These are phyloP conservation scores for Xylariaceae sp. DNA, from an alignment of 2,329 filamentous ascomycete species.

Conservation along the genomic window DNA sequence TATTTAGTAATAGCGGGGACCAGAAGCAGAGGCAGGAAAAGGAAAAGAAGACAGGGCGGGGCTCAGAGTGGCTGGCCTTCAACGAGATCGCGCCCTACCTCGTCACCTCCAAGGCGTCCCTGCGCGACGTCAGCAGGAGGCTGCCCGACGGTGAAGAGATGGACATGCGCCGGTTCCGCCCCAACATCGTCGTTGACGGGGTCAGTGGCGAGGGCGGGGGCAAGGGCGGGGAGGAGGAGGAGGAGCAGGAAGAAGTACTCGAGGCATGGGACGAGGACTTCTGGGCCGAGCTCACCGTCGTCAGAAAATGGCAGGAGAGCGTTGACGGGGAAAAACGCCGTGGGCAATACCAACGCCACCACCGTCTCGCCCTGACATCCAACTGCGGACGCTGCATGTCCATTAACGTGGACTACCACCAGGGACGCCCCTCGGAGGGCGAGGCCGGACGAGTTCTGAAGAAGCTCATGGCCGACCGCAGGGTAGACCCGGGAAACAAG, in stretches of 20 bases:
- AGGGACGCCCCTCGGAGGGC: neutral
- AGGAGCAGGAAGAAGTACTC: constrained; percentile 9
- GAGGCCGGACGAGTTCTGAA: constrained; percentile 62
- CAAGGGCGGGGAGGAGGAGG: no score
- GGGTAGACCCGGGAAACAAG: constrained; percentile 63
- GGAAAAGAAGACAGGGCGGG: constrained; percentile 27
- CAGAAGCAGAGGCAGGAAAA: neutral
- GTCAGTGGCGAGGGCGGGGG: neutral
- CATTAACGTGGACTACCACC: constrained; percentile 62
- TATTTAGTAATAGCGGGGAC: no score
- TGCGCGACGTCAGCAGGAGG: constrained; percentile 58
- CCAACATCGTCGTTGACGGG: constrained; percentile 64
- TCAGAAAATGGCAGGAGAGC: no score
- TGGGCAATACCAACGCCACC: neutral
- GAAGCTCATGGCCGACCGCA: constrained; percentile 62
- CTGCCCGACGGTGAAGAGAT: constrained; percentile 45
- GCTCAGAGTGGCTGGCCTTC: constrained; percentile 66
- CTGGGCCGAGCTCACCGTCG: constrained; percentile 58
- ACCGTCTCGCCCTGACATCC: constrained; percentile 52
- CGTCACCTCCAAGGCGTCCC: constrained; percentile 62
- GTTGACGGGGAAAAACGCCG: no score
- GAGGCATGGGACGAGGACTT: constrained; percentile 64
- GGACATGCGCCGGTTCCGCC: constrained; percentile 65
- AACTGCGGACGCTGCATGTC: constrained; percentile 66
- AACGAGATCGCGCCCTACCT: constrained; percentile 72